phyloP scores from a whole-genome alignment of 2,329 filamentous ascomycete species.

The Xenosphaeropsis pyriputrescens region DNA sequence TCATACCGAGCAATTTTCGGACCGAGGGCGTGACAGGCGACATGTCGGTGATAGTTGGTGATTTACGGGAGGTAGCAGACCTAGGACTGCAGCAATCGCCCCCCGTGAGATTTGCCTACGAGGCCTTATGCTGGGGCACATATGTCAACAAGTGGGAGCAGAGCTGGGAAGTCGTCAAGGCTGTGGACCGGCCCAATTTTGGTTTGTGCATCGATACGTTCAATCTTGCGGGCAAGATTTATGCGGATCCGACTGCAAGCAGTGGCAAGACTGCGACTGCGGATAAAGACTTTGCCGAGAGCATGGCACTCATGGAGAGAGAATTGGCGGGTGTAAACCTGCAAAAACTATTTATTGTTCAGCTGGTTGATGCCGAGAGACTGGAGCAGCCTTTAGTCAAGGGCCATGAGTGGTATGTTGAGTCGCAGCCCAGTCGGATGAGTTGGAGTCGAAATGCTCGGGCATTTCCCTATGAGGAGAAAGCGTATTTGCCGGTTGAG shows the following conservation, averaged over 20 bases:
- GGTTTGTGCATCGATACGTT: constrained; percentile 66
- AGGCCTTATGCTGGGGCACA: constrained; percentile 61
- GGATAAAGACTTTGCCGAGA: constrained; percentile 32
- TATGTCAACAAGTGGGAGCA: constrained; percentile 56
- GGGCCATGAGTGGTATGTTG: constrained; percentile 41
- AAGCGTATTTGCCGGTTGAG: constrained; percentile 42
- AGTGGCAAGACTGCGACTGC: constrained; percentile 37
- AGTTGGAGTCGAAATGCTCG: constrained; percentile 67
- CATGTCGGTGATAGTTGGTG: constrained; percentile 38
- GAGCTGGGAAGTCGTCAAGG: constrained; percentile 50
- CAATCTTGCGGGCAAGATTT: constrained; percentile 58
- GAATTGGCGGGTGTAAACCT: constrained; percentile 6
- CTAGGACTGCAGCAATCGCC: constrained; percentile 43
- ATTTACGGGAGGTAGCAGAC: constrained; percentile 50
- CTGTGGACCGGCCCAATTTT: constrained; percentile 54
- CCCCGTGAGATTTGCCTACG: constrained; percentile 52
- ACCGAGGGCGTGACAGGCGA: constrained; percentile 26
- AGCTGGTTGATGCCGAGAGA: constrained; percentile 60
- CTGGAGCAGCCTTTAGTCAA: constrained; percentile 39
- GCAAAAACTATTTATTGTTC: constrained; percentile 51
- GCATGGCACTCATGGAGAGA: neutral
- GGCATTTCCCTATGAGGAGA: constrained; percentile 32
- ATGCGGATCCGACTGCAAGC: constrained; percentile 44
- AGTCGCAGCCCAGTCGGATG: constrained; percentile 49
- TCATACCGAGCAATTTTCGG: constrained; percentile 55